Base-by-base conservation (phyloP, 1,284 basidiomycete genomes). In the Pseudozyma sp. region DNA sequence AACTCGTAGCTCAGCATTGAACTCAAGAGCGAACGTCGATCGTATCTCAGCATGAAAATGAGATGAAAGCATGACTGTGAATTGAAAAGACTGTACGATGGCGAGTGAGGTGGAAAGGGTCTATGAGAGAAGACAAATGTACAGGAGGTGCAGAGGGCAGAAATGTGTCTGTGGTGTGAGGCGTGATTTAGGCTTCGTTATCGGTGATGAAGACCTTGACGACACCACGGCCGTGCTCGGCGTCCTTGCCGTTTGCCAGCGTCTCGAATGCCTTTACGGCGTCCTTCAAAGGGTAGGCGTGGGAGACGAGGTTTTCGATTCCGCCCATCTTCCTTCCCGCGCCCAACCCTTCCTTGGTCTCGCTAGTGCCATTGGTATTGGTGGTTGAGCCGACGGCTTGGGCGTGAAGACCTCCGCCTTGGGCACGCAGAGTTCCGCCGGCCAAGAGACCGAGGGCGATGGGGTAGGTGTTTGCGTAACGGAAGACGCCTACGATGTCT, bases 401-500 rank as follows among this genome's bases (percentile, higher is more conserved):
- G 7, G 69, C 73, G 44, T 68, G 65, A 3, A 66, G 11, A 3
- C 68, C 67, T 11, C 66, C 71, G 11, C 71, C 68, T 45, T 61
- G 52, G 2, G 75, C 73, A 17, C 62, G 59, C n/a, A 80, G 60
- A 4, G 63, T 70, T 16, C 77, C 77, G 34, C 68, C 58, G 6
- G 69, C 55, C 4, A 80, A 70, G 17, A 79, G 40, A 16, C 59
- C 69, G 49, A 85, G 71, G 14, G 94, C 95, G 43, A 89, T 89
- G 9, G 92, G 90, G 84, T 97, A 97, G 19, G 92, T 94, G 87
- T 94, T 91, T 63, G 83, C 82, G 82, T 88, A 88, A 34, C 87
- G 84, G 90, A 97, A 97, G 48, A 92, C 93, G 68, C 95, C 95
- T 77, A 91, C 88, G 76, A 98, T 89, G 85, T 97, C 94, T 67